phyloP scores from a whole-genome alignment of 139 green algal species.

The Haematococcus sp. region DNA sequence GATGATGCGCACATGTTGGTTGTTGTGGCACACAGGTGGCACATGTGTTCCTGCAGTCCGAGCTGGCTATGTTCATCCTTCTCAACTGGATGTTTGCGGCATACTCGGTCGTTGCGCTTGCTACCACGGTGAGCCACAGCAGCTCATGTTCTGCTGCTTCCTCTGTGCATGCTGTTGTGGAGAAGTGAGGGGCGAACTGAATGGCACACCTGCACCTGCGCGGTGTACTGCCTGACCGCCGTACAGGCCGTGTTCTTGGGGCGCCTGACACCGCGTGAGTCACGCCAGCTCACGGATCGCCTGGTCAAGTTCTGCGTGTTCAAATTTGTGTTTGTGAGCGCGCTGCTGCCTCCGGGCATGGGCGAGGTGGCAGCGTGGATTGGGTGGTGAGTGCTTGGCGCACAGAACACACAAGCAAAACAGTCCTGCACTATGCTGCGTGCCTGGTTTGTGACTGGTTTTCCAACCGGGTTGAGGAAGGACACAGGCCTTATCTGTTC shows the following conservation, averaged over 20 bases:
- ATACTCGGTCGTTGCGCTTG: not conserved
- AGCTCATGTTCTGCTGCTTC: too few relatives aligned
- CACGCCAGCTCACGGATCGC: conserved; percentile 27
- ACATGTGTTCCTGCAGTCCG: not conserved
- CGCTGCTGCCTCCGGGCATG: conserved; percentile 22
- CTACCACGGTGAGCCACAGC: not conserved
- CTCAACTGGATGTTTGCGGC: conserved; percentile 9
- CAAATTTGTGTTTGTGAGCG: conserved; percentile 47
- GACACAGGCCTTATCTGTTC: too few relatives aligned
- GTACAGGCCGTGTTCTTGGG: conserved; percentile 45
- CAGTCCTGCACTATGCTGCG: too few relatives aligned
- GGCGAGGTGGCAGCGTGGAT: conserved; percentile 38
- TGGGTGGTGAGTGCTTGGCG: conserved; percentile 35
- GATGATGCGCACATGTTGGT: too few relatives aligned
- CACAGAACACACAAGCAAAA: too few relatives aligned
- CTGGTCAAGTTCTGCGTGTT: conserved; percentile 45
- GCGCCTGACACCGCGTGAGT: conserved; percentile 29
- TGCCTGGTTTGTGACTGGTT: too few relatives aligned
- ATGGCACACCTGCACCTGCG: too few relatives aligned
- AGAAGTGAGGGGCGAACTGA: too few relatives aligned
- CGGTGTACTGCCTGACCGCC: too few relatives aligned
- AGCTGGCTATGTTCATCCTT: not conserved
- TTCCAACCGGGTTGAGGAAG: too few relatives aligned
- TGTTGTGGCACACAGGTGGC: too few relatives aligned
- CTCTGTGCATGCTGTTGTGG: too few relatives aligned